Evolutionary conservation across 2,329 filamentous ascomycete genomes (phyloP), one percentile per base, ranked within the genome.

Genomic region (Claviceps pazoutovae): DNA sequence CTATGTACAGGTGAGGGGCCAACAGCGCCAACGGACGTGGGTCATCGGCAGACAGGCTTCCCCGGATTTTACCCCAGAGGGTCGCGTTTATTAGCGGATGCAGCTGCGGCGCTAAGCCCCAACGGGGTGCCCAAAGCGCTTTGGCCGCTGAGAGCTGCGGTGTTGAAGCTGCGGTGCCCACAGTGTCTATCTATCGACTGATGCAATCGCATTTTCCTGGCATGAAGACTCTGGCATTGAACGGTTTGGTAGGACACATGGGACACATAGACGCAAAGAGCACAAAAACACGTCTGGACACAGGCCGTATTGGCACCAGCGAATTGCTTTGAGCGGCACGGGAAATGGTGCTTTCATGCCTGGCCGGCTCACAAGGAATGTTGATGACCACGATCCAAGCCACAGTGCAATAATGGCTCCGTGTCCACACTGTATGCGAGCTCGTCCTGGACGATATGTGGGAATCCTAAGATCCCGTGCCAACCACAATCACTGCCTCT

Each of bases 1-100:
- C 26, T 30, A 19, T 19, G 19, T 2, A 30, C 26, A 30, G 26
- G 26, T 30, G 8, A 30, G 26, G 26, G 8, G 8, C 8, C 26
- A 37, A 37, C 26, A 36, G 48, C 42, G 47, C 30, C 46, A 39
- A 43, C 52, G 46, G 9, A 4, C 30, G 55, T 55, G 56, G 58
- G 56, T 52, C 54, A n/a, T 38, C 30, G 53, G 56, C 43, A 17
- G 55, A 56, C 54, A 54, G 54, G 58, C 56, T 60, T 60, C 58
- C 58, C 58, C 58, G 54, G 58, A 59, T 57, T 60, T 52, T 55
- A 56, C 57, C 58, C 58, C 58, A 52, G 57, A 54, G 50, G 49
- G 53, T 54, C 53, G 50, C 51, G 34, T 34, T 30, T 34, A 48
- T 21, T 54, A 55, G 57, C 51, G 53, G 54, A 51, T 51, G 46